Evolutionary conservation across 1,284 basidiomycete species (phyloP).

Genomic region (Cryptococcus maquisensis): DNA sequence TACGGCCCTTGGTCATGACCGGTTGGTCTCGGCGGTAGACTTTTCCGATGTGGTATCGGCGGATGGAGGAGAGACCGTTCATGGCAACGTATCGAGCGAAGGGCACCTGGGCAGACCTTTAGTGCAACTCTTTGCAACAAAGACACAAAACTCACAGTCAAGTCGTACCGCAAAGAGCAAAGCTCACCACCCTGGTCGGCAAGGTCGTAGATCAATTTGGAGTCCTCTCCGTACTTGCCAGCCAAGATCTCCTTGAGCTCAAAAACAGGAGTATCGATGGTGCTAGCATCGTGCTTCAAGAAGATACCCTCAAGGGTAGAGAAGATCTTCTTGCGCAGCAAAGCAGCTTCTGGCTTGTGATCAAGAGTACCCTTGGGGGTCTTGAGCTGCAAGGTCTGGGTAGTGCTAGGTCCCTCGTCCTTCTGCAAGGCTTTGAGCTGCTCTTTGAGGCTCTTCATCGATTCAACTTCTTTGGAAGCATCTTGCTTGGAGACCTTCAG

Average conservation of each 20-base stretch:
- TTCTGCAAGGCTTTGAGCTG: slow-evolving; percentile 30
- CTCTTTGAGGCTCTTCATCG: slow-evolving; percentile 47
- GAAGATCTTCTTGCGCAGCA: slow-evolving; percentile 86
- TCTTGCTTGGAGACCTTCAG: slow-evolving; percentile 47
- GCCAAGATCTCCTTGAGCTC: slow-evolving; percentile 93
- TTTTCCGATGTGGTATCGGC: slow-evolving; percentile 97
- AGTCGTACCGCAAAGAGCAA: slow-evolving; percentile 89
- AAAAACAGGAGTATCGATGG: slow-evolving; percentile 96
- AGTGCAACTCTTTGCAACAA: neutral
- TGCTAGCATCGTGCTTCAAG: slow-evolving; percentile 81
- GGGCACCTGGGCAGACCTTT: slow-evolving; percentile 57
- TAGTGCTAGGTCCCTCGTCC: slow-evolving; percentile 8
- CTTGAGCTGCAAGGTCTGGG: slow-evolving; percentile 28
- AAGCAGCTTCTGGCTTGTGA: slow-evolving; percentile 91
- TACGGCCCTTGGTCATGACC: slow-evolving; percentile 95
- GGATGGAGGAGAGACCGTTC: slow-evolving; percentile 71
- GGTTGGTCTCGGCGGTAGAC: slow-evolving; percentile 96
- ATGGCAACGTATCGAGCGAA: slow-evolving; percentile 94
- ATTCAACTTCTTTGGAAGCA: slow-evolving; percentile 42
- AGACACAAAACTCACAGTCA: slow-evolving; percentile 60
- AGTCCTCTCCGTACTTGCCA: slow-evolving; percentile 96
- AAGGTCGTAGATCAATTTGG: slow-evolving; percentile 96
- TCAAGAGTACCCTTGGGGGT: slow-evolving; percentile 81
- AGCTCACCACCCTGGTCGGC: slow-evolving; percentile 99
- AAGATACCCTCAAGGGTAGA: slow-evolving; percentile 83